Evolutionary conservation across 345 rosid genomes (phyloP), one percentile per base, ranked within the genome.

Genomic region (Populus nigra): DNA sequence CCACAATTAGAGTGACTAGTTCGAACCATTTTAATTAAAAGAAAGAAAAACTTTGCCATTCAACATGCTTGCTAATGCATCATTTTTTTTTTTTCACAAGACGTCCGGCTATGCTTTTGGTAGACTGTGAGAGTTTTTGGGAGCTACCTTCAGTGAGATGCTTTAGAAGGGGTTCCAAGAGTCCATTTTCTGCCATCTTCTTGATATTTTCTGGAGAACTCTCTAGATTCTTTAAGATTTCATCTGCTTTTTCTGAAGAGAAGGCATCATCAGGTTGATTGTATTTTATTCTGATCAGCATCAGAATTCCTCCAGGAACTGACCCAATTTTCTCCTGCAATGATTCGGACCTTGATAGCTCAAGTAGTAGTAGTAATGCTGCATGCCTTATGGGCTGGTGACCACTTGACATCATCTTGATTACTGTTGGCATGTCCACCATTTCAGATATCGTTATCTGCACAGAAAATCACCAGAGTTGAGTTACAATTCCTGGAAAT

Each of bases 111-210:
- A 22, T 69, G 72, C 35, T 69, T 69, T 10, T 47, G 6, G 35
- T 20, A 17, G 45, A 8, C 23, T 9, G 45, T 50, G 20, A 9
- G 72, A 76, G 45, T 69, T 69, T 13, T 25, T 10, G 25, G 38
- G 55, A 53, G 47, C 76, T 83, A 94, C 98, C 97, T 91, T 86
- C 85, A 53, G 71, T 77, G 29, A 94, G 93, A 86, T 90, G 94
- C 65, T 65, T 77, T 76, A 93, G 78, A 81, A 94, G 97, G 55
- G 98, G 98, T 75, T 90, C 94, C 82, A 93, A 65, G 18, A 88
- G 80, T 38, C 97, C 98, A 82, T 87, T 89, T 84, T 94, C 98
- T 9, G 97, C 98, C 98, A 94, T 94, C 72, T 69, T 81, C 89
- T 88, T 94, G 68, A 94, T 85, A 82, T 94, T 93, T 41, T 69